phyloP scores from a whole-genome alignment of 352 stramenopile species.

The Globisporangium yorkense region DNA sequence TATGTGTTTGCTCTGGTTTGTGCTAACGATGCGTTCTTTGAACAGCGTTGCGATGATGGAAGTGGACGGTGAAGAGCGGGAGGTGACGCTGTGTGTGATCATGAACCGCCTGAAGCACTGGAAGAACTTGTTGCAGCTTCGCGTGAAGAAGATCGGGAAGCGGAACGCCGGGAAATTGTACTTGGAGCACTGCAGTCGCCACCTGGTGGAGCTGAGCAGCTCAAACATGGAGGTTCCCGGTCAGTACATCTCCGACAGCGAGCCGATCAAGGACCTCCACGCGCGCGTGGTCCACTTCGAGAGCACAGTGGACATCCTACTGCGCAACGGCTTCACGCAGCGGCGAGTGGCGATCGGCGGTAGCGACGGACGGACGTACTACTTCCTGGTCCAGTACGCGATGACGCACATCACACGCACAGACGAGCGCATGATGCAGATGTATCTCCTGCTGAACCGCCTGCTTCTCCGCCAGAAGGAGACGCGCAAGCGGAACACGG shows the following conservation, averaged over 20 bases:
- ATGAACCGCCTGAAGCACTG: conserved; percentile 89
- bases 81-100: conserved; percentile 70
- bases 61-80: conserved; percentile 14
- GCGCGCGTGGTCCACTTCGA: conserved; percentile 89
- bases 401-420: conserved; percentile 92
- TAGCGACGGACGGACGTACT: conserved; percentile 85
- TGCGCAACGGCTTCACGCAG: conserved; percentile 89
- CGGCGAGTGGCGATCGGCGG: conserved; percentile 87
- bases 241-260: conserved; percentile 88
- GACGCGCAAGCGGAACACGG: conserved; percentile 81
- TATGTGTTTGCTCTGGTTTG: background rate
- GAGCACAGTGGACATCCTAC: conserved; percentile 75
- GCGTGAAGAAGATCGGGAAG: conserved; percentile 72
- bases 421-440: conserved; percentile 93
- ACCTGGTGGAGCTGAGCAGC: conserved; percentile 84
- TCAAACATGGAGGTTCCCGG: conserved; percentile 89
- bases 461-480: conserved; percentile 84
- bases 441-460: conserved; percentile 88
- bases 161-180: conserved; percentile 65
- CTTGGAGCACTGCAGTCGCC: conserved; percentile 85
- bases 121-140: conserved; percentile 86
- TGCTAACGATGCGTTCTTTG: background rate
- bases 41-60: conserved; percentile 15
- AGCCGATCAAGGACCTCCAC: conserved; percentile 90
- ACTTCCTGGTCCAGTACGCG: conserved; percentile 91